Conservation (phyloP, 768 basidiomycete genomes). For the Termitomyces sp. region DNA sequence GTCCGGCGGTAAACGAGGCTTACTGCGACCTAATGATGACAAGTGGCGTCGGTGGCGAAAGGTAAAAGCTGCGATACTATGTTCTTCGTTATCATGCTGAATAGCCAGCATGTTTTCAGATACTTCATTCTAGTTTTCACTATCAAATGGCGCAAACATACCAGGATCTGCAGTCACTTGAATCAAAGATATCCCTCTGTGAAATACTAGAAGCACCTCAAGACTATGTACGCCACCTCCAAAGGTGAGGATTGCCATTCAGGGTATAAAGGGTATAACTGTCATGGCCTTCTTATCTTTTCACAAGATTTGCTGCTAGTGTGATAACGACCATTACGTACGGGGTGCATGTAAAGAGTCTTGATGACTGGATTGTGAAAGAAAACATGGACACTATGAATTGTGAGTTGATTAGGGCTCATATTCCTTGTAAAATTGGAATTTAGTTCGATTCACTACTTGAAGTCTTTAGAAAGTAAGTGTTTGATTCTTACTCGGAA, state of each 20-base stretch:
- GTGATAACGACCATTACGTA: slow-evolving; percentile 43
- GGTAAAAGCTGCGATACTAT: slow-evolving; percentile 19
- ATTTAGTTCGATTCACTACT: neutral
- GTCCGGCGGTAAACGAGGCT: slow-evolving; percentile 41
- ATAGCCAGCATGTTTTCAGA: slow-evolving; percentile 19
- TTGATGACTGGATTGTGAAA: slow-evolving; percentile 45
- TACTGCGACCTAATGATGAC: slow-evolving; percentile 42
- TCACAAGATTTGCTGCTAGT: slow-evolving; percentile 41
- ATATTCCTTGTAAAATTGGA: neutral
- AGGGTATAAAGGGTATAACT: too few species aligned
- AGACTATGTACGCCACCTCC: slow-evolving; percentile 37
- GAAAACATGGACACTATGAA: slow-evolving; percentile 42
- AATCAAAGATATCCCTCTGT: slow-evolving; percentile 41
- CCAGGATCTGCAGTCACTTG: slow-evolving; percentile 43
- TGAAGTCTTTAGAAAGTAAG: slow-evolving; percentile 7
- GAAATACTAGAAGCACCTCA: slow-evolving; percentile 37
- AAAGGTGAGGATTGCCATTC: slow-evolving; percentile 24
- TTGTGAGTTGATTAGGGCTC: slow-evolving; percentile 26
- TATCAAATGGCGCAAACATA: slow-evolving; percentile 39
- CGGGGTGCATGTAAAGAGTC: slow-evolving; percentile 38
- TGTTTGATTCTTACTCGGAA: neutral
- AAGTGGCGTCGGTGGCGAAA: slow-evolving; percentile 48
- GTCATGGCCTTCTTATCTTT: neutral
- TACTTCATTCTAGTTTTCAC: slow-evolving; percentile 43
- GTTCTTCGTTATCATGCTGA: neutral